phyloP scores from a whole-genome alignment of 805 yeast genomes.

The Kodamaea jinghongensis region DNA sequence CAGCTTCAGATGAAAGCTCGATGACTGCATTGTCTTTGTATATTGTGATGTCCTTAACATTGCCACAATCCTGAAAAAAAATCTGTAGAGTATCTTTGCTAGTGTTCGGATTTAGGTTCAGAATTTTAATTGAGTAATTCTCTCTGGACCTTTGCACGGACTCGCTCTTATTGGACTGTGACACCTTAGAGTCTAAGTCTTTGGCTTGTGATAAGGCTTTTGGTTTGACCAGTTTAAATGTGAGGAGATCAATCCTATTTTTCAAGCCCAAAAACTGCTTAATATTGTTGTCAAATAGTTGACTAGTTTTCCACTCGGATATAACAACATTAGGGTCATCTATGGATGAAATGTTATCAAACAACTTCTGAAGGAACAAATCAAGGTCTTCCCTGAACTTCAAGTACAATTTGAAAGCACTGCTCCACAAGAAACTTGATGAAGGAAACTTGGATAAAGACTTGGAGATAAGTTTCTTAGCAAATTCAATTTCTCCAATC shows the following conservation, averaged over 20 bases:
- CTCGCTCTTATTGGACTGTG: slow-evolving; percentile 18
- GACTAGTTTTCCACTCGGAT: slow-evolving; percentile 43
- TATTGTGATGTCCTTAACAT: slow-evolving; percentile 35
- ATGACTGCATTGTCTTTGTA: slow-evolving; percentile 43
- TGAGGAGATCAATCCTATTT: no score
- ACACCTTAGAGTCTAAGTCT: no score
- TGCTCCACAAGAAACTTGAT: slow-evolving; percentile 50
- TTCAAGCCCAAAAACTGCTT: no score
- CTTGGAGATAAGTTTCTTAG: slow-evolving; percentile 15
- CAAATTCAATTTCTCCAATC: slow-evolving; percentile 25
- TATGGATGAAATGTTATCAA: slow-evolving; percentile 15
- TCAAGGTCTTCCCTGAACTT: slow-evolving; percentile 16
- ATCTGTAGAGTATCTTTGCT: slow-evolving; percentile 35
- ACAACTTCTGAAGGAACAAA: slow-evolving; percentile 2
- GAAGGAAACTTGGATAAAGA: slow-evolving; percentile 16
- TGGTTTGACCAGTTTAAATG: no score
- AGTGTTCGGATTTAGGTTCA: slow-evolving; percentile 41
- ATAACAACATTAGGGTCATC: slow-evolving; percentile 53
- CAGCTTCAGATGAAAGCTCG: slow-evolving; percentile 51
- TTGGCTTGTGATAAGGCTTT: no score
- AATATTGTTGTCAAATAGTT: slow-evolving; percentile 29
- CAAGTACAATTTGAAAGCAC: slow-evolving; percentile 39
- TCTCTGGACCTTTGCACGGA: slow-evolving; percentile 53
- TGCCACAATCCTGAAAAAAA: slow-evolving; percentile 66
- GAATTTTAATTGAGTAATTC: slow-evolving; percentile 52